These are phyloP conservation scores for Skeletonema costatum DNA, from an alignment of 108 stramenopile genomes.

Conservation along the genomic window DNA sequence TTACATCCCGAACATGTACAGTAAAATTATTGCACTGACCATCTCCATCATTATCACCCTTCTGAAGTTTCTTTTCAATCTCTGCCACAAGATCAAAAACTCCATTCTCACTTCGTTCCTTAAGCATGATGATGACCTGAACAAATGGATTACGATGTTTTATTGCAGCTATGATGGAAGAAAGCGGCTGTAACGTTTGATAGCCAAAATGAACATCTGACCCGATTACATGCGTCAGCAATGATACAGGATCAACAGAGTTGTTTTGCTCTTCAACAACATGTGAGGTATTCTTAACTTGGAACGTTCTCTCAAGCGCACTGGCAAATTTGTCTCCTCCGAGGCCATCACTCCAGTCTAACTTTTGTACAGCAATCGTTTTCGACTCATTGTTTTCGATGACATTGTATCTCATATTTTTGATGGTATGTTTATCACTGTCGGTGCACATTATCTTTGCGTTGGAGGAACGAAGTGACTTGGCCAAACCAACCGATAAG, in stretches of 20 bases:
- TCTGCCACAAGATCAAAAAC: not conserved
- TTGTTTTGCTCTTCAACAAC: not conserved
- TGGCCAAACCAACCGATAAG: not conserved
- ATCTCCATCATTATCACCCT: not conserved
- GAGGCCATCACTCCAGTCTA: not conserved
- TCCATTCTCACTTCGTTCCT: slow-evolving; percentile 3
- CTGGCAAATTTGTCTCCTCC: not conserved
- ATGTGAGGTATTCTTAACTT: not conserved
- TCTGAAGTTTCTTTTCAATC: not conserved
- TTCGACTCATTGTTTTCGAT: not conserved
- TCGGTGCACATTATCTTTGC: not conserved
- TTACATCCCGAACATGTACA: not conserved
- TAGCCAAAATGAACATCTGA: not conserved
- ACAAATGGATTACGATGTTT: not conserved
- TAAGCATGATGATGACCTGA: not conserved
- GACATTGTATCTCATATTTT: not conserved
- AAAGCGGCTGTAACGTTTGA: not conserved
- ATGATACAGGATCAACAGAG: not conserved
- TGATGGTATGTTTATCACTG: not conserved
- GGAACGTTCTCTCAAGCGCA: not conserved
- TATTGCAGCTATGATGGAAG: not conserved
- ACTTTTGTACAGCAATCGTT: not conserved
- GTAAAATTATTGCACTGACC: not conserved
- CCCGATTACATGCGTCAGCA: not conserved
- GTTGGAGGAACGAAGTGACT: not conserved